phyloP scores from a whole-genome alignment of 371 early-diverging fungal genomes.

The Chytridium lagenaria region DNA sequence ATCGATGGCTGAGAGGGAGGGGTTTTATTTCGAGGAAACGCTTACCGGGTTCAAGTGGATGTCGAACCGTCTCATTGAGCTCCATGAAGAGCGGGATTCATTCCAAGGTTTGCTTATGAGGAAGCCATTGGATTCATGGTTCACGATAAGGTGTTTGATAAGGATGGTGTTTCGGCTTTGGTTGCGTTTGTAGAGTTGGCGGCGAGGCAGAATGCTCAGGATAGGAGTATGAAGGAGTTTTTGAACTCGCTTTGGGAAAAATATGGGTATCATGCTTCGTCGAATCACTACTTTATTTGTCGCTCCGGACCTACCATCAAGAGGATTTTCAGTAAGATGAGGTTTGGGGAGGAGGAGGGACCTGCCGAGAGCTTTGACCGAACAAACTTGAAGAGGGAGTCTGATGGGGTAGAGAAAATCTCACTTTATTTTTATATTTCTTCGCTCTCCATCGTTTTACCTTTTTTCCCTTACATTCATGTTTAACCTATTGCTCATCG shows the following conservation, averaged over 20 bases:
- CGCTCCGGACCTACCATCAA: conserved; percentile 73
- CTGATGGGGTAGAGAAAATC: conserved; percentile 21
- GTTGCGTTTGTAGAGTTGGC: conserved; percentile 85
- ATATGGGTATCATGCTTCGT: conserved; percentile 86
- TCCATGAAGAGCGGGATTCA: conserved; percentile 67
- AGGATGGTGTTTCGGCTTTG: conserved; percentile 72
- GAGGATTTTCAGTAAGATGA: conserved; percentile 79
- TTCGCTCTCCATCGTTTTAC: background rate
- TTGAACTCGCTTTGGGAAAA: conserved; percentile 71
- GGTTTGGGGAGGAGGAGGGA: conserved; percentile 64
- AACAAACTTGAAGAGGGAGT: conserved; percentile 20
- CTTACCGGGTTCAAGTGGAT: conserved; percentile 97
- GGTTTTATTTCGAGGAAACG: conserved; percentile 86
- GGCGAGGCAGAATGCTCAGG: conserved; percentile 68
- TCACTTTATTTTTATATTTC: background rate
- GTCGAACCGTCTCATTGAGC: conserved; percentile 78
- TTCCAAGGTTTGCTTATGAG: conserved; percentile 79
- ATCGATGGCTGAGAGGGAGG: conserved; percentile 76
- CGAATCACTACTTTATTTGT: conserved; percentile 90
- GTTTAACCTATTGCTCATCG: too few relatives aligned
- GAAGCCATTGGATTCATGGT: conserved; percentile 80
- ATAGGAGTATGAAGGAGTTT: conserved; percentile 66
- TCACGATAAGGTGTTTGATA: conserved; percentile 41
- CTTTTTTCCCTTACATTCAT: too few relatives aligned
- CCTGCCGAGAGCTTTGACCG: background rate